These are phyloP conservation scores for Silene uniflora DNA, from an alignment of 148 eudicot species.

Conservation along the genomic window DNA sequence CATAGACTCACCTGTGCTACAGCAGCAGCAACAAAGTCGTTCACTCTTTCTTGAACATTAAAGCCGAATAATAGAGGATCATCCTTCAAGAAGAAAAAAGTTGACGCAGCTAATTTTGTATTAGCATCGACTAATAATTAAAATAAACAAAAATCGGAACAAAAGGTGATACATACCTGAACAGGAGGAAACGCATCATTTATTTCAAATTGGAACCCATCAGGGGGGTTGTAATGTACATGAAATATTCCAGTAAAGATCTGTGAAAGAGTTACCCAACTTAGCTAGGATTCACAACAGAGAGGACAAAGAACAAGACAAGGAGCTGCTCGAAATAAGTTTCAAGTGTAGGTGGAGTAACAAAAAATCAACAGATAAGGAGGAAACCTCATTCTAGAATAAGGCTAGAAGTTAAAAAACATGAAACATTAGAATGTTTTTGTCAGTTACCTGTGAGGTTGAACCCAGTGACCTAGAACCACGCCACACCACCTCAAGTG, in stretches of 20 bases:
- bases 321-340: neutral
- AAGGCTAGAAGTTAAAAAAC: neutral
- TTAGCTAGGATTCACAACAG: slow-evolving; percentile 6
- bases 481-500: slow-evolving; percentile 71
- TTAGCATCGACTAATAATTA: neutral
- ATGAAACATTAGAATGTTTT: neutral
- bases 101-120: neutral
- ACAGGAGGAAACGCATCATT: slow-evolving; percentile 60
- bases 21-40: slow-evolving; percentile 75
- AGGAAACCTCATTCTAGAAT: neutral
- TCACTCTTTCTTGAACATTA: slow-evolving; percentile 68
- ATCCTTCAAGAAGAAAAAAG: slow-evolving; percentile 46
- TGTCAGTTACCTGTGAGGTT: slow-evolving; percentile 52
- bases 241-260: slow-evolving; percentile 71
- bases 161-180: slow-evolving; percentile 38
- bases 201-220: slow-evolving; percentile 67
- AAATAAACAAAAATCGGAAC: neutral
- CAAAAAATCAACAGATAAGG: neutral
- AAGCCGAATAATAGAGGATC: slow-evolving; percentile 59
- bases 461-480: slow-evolving; percentile 71
- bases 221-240: slow-evolving; percentile 66
- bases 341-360: neutral
- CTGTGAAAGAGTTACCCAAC: slow-evolving; percentile 34
- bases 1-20: slow-evolving; percentile 52
- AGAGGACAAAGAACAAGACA: neutral